Evolutionary conservation across 345 rosid species (phyloP), one percentile per base, ranked within the genome.

Genomic region (Sonneratia alba): DNA sequence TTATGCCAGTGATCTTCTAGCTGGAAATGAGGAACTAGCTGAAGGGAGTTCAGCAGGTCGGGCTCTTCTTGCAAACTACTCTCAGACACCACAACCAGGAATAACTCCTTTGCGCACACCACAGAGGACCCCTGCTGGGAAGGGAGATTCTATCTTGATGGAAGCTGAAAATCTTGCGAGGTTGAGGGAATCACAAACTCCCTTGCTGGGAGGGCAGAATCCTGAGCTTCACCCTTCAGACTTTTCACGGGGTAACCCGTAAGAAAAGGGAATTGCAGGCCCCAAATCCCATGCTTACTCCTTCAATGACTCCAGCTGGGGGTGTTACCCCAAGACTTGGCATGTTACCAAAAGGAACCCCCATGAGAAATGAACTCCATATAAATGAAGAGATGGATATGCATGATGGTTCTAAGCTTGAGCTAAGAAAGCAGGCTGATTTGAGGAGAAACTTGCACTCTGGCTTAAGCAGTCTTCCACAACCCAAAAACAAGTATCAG

Each of bases 221-320:
- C 99, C 99, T 63, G 98, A 96, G 72, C 81, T 96, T 84, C 99
- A 96, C 77, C 98, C 98, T 80, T 96, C 99, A 68, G 99, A 96
- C 78, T 96, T 96, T 77, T 89, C 99, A 0, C 98, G 99, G 72
- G 32, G 98, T 96, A 72, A 92, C 99, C 70, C 99, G 97, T 24
- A 92, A 81, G 85, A 96, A 81, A 75, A 87, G 76, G 72, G 97
- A 92, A 74, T 84, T 89, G 69, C 96, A 91, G 81, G 92, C 99
- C 1, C 99, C 99, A 69, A 92, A 96, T 71, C 93, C 91, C 18
- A 82, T 96, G 87, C 76, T 89, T 74, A 92, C 99, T 74, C 98
- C 99, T 82, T 88, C 91, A 0, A 85, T 86, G 79, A 96, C 99
- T 79, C 98, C 98, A 72, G 96, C 95, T 65, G 87, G 74, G 71